Evolutionary conservation across 2,329 filamentous ascomycete species (phyloP).

Genomic region (Penicillium sp.): DNA sequence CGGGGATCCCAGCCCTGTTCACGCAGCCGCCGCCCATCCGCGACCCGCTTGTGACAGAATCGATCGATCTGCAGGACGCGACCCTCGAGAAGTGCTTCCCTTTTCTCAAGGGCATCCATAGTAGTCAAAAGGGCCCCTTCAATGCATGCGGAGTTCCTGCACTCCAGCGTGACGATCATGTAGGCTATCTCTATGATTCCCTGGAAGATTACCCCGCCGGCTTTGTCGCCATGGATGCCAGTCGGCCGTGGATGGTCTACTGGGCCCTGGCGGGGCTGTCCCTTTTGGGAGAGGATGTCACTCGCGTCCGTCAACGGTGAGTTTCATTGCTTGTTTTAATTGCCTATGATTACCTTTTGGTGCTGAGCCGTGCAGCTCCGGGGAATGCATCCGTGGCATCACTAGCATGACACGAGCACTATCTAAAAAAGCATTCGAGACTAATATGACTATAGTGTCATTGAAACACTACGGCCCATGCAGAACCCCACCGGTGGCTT

Average conservation of each 20-base stretch:
- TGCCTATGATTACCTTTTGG: neutral
- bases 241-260: conserved; percentile 89
- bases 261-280: conserved; percentile 77
- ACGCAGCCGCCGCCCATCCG: conserved; percentile 55
- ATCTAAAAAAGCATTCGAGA: neutral
- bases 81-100: conserved; percentile 67
- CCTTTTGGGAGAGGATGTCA: conserved; percentile 69
- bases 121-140: conserved; percentile 49
- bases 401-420: neutral
- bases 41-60: conserved; percentile 63
- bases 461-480: conserved; percentile 71
- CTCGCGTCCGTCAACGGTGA: conserved; percentile 59
- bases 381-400: neutral
- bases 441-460: conserved; percentile 45
- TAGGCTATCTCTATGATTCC: conserved; percentile 46
- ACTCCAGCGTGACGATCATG: conserved; percentile 60
- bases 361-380: neutral
- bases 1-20: conserved; percentile 39
- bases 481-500: conserved; percentile 84
- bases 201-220: conserved; percentile 60
- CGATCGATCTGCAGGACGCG: conserved; percentile 63
- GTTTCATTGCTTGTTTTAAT: conserved; percentile 15
- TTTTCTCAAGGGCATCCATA: conserved; percentile 54
- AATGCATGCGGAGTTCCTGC: conserved; percentile 71
- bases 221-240: conserved; percentile 76